These are phyloP conservation scores for Alternaria longipes DNA, from an alignment of 2,329 filamentous ascomycete genomes.

Conservation along the genomic window DNA sequence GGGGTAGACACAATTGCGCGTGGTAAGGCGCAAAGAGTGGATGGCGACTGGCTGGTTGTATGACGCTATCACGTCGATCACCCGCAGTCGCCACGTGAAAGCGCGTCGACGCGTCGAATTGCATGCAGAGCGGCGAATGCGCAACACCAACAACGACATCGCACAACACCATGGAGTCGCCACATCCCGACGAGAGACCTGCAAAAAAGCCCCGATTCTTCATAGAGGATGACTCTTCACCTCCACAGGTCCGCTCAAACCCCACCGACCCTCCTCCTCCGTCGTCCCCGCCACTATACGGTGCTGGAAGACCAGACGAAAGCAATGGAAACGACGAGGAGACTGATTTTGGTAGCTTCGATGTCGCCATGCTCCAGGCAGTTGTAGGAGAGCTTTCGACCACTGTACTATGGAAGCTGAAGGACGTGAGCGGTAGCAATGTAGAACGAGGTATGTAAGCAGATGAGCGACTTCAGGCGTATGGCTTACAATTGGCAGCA, in stretches of 20 bases:
- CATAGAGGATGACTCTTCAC: conserved; percentile 62
- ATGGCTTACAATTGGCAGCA: conserved; percentile 50
- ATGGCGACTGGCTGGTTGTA: conserved; percentile 26
- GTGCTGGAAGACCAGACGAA: conserved; percentile 9
- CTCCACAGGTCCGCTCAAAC: conserved; percentile 26
- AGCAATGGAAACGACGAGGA: conserved; percentile 19
- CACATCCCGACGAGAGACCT: conserved; percentile 63
- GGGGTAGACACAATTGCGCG: not conserved
- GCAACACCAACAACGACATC: conserved; percentile 5
- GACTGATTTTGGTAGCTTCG: conserved; percentile 56
- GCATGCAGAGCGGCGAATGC: conserved; percentile 8
- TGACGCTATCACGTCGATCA: conserved; percentile 42
- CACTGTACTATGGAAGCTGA: conserved; percentile 59
- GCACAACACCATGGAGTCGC: conserved; percentile 46
- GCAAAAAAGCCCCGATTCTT: conserved; percentile 72
- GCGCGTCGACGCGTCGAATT: conserved; percentile 43
- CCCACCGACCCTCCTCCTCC: conserved; percentile 37
- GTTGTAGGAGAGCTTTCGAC: conserved; percentile 64
- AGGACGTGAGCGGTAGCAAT: conserved; percentile 61
- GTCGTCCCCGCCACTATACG: conserved; percentile 41
- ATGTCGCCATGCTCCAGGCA: conserved; percentile 63
- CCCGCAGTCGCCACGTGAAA: conserved; percentile 38
- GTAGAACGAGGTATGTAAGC: conserved; percentile 59
- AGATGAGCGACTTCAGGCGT: not conserved
- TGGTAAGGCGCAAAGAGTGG: conserved; percentile 23